Conservation (phyloP, 2,329 filamentous ascomycete species). For the Hypomyces perniciosus region DNA sequence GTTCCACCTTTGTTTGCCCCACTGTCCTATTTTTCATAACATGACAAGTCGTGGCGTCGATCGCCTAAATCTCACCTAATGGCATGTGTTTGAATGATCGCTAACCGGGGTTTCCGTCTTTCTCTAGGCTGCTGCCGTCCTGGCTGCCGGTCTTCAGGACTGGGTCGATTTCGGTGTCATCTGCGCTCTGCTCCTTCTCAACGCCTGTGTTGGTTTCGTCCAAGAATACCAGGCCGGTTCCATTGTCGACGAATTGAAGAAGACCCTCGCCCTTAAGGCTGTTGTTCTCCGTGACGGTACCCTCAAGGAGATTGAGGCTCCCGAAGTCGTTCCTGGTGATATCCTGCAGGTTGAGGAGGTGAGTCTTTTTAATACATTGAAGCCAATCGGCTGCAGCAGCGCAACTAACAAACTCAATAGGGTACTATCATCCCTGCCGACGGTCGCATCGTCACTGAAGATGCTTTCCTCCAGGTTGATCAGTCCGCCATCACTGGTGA, state of each 20-base stretch:
- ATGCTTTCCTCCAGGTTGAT: conserved; percentile 82
- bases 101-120: conserved; percentile 20
- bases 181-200: conserved; percentile 73
- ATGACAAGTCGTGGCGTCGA: background rate
- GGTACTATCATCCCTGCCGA: conserved; percentile 89
- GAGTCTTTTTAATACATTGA: conserved; percentile 4
- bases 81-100: conserved; percentile 4
- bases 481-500: conserved; percentile 90
- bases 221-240: conserved; percentile 88
- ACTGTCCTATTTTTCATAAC: conserved; percentile 12
- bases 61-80: background rate
- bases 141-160: conserved; percentile 77
- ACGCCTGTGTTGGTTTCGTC: conserved; percentile 78
- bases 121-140: conserved; percentile 61
- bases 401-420: conserved; percentile 20
- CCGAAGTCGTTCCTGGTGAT: conserved; percentile 82
- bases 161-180: conserved; percentile 96
- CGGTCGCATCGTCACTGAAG: conserved; percentile 76
- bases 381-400: background rate
- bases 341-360: conserved; percentile 79
- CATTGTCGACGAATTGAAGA: conserved; percentile 86
- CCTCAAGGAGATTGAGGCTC: conserved; percentile 72
- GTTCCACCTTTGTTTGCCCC: conserved; percentile 17
- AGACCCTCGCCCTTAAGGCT: conserved; percentile 82
- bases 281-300: conserved; percentile 74